Evolutionary conservation across 108 stramenopile genomes (phyloP).

Genomic region (Cylindrotheca closterium): DNA sequence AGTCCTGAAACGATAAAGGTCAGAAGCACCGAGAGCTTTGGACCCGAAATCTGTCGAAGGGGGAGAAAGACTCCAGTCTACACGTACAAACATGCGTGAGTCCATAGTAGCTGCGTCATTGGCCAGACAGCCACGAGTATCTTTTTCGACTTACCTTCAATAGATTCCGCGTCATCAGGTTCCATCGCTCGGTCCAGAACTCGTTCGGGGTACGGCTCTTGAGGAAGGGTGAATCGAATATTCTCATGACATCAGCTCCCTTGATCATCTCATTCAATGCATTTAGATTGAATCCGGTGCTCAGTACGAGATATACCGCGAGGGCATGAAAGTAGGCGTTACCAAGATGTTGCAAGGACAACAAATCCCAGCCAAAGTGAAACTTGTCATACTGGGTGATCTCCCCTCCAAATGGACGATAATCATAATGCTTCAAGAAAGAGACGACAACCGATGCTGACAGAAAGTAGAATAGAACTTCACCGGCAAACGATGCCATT

Average conservation of each 20-base stretch:
- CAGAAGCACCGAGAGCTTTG: constrained; percentile 28
- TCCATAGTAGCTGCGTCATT: too few relatives aligned
- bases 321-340: constrained; percentile 33
- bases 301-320: constrained; percentile 21
- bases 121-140: too few relatives aligned
- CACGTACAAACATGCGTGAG: not conserved
- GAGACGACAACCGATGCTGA: constrained; percentile 28
- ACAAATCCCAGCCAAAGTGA: constrained; percentile 19
- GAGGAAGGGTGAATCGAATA: constrained; percentile 39
- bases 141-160: too few relatives aligned
- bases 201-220: constrained; percentile 38
- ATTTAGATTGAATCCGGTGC: constrained; percentile 13
- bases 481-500: not conserved
- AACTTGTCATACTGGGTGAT: constrained; percentile 15
- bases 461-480: constrained; percentile 19
- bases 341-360: constrained; percentile 20
- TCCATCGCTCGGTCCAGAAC: constrained; percentile 53
- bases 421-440: constrained; percentile 25
- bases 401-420: constrained; percentile 29
- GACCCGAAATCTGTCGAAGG: constrained; percentile 14
- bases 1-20: constrained; percentile 54
- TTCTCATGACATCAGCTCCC: constrained; percentile 17
- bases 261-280: constrained; percentile 24
- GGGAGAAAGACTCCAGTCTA: constrained; percentile 50
- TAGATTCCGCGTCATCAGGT: not conserved